Percentiles rank a stretch among this genome's conserved stretches.
Conservation (phyloP, 805 yeast genomes). For the Metschnikowia baotianmanensis region DNA sequence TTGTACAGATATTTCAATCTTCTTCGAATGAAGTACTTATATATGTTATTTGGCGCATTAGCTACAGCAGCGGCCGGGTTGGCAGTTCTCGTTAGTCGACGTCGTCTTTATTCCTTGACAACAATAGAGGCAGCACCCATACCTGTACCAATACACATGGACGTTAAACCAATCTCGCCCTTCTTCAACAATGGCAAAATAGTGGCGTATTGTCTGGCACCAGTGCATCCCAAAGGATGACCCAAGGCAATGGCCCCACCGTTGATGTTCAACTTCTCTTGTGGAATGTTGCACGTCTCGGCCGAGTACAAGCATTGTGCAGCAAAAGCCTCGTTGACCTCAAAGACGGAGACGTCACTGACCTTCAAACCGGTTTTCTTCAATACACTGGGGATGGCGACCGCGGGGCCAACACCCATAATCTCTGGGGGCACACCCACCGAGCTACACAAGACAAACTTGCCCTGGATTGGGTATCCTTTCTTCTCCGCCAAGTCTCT, state of each 20-base stretch:
- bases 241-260: constrained; percentile 98
- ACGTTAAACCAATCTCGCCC: constrained; percentile 85
- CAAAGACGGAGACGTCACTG: constrained; percentile 72
- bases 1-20: too few relatives aligned
- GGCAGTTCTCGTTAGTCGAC: not conserved
- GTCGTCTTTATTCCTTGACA: constrained; percentile 59
- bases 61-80: not conserved
- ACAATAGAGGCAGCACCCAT: constrained; percentile 96
- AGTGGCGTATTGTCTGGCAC: constrained; percentile 92
- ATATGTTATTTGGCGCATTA: not conserved
- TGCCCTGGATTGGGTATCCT: constrained; percentile 71
- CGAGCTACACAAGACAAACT: constrained; percentile 71
- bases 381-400: constrained; percentile 85
- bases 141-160: constrained; percentile 98
- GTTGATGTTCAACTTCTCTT: constrained; percentile 53
- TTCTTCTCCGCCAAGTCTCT: constrained; percentile 78
- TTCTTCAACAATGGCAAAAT: constrained; percentile 72
- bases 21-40: too few relatives aligned
- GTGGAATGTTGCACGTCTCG: constrained; percentile 61
- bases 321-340: constrained; percentile 96
- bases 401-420: constrained; percentile 98
- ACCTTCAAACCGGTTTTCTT: constrained; percentile 56
- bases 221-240: constrained; percentile 68
- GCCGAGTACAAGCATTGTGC: constrained; percentile 86
- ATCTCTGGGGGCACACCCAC: constrained; percentile 97